Base-by-base conservation (phyloP, 2,329 filamentous ascomycete species). In the Blastomyces percursus region DNA sequence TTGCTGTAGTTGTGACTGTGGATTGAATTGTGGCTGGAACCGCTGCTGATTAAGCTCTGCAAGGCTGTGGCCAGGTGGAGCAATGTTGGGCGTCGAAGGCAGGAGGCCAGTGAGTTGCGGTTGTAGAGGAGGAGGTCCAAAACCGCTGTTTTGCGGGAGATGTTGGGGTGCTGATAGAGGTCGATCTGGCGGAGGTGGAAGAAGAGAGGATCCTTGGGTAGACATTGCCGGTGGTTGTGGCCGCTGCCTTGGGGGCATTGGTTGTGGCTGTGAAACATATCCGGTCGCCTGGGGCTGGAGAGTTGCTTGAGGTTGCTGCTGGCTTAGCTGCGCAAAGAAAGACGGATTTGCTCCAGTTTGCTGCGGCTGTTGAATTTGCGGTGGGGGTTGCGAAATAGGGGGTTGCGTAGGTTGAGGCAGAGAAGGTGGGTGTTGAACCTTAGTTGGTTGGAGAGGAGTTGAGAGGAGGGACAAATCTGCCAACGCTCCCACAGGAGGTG, bases 111-210 rank as follows among this genome's bases (percentile, higher is more conserved):
- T 96, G 74, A 92, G 84, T 72, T 96, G 93, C 60, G 91, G 86
- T 72, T 92, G 87, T 67, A 96, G 76, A 19, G 90, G 86, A 59
- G 90, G 85, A 21, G 88, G 84, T 8, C 83, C 83, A 73, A 95
- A 94, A 4, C 81, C 82, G 73, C 82, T 91, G 55, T 86, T 85
- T 71, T 88, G 88, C 59, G 84, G 75, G 64, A 81, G 87, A 61
- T 91, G 89, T 72, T 91, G 89, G 32, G 94, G 93, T 48, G 94
- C 93, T 50, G 93, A 96, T 14, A 94, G 81, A 8, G 94, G 88
- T 64, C 94, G 84, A 60, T 86, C 84, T 12, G 91, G 91, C 21
- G 89, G 91, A 8, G 91, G 91, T 58, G 87, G 83, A 65, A 92
- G 84, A 46, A 96, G 79, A 21, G 85, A 84, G 46, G 85, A 84